Conservation (phyloP, 805 yeast species). For the Candida gorgasii region DNA sequence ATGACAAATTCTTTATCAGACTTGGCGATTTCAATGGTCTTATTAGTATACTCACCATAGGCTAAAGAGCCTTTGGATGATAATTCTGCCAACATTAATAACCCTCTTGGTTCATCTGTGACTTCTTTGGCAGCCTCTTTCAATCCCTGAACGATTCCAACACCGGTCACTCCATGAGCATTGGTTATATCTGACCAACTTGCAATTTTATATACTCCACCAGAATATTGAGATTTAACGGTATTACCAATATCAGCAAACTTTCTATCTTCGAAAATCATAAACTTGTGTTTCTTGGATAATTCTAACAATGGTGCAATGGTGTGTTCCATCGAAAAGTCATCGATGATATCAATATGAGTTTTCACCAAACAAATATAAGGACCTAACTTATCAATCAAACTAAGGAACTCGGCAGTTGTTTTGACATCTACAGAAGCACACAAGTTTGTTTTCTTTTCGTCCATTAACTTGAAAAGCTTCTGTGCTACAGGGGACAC, state of each 20-base stretch:
- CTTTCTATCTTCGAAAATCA: slow-evolving; percentile 95
- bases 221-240: slow-evolving; percentile 88
- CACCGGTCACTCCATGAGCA: slow-evolving; percentile 97
- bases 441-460: slow-evolving; percentile 84
- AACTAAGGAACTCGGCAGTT: slow-evolving; percentile 68
- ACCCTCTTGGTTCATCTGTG: slow-evolving; percentile 77
- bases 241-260: slow-evolving; percentile 99
- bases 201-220: slow-evolving; percentile 87
- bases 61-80: slow-evolving; percentile 95
- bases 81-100: slow-evolving; percentile 92
- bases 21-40: slow-evolving; percentile 89
- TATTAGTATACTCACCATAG: slow-evolving; percentile 81
- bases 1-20: slow-evolving; percentile 85
- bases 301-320: slow-evolving; percentile 70
- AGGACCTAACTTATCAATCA: slow-evolving; percentile 86
- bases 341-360: slow-evolving; percentile 90
- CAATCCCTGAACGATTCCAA: slow-evolving; percentile 87
- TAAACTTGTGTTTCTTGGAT: slow-evolving; percentile 78
- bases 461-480: slow-evolving; percentile 70
- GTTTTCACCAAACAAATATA: slow-evolving; percentile 89
- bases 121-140: slow-evolving; percentile 77
- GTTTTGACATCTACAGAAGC: slow-evolving; percentile 91
- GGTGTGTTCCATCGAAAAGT: slow-evolving; percentile 80
- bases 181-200: slow-evolving; percentile 96
- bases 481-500: slow-evolving; percentile 78